Conservation (phyloP, 768 basidiomycete genomes). For the Steccherinum ochraceum region DNA sequence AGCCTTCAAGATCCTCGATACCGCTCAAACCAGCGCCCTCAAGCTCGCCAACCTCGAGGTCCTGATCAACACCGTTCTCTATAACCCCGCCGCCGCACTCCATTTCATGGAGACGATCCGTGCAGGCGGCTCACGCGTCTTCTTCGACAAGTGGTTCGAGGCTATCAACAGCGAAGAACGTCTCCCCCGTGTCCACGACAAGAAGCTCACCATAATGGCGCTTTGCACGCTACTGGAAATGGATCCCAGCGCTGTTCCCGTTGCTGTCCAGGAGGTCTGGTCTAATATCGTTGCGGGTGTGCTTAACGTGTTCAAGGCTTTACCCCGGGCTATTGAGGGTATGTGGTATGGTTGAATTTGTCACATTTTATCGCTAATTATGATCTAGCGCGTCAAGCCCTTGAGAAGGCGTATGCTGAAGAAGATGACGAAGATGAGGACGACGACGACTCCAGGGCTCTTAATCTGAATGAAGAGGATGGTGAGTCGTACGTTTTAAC, state of each 20-base stretch:
- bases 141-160: slow-evolving; percentile 83
- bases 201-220: slow-evolving; percentile 75
- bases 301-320: slow-evolving; percentile 67
- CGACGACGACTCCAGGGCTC: slow-evolving; percentile 35
- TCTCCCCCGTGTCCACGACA: slow-evolving; percentile 85
- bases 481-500: slow-evolving; percentile 32
- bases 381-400: slow-evolving; percentile 48
- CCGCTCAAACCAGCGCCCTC: slow-evolving; percentile 55
- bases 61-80: slow-evolving; percentile 75
- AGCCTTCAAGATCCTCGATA: slow-evolving; percentile 52
- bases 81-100: slow-evolving; percentile 75
- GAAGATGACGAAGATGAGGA: slow-evolving; percentile 35
- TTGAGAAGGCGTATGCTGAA: slow-evolving; percentile 45
- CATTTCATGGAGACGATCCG: slow-evolving; percentile 62
- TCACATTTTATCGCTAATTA: too few relatives aligned
- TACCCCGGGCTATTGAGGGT: slow-evolving; percentile 76
- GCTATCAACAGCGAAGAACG: slow-evolving; percentile 53
- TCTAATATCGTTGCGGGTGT: slow-evolving; percentile 64
- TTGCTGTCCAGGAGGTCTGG: slow-evolving; percentile 64
- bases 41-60: slow-evolving; percentile 78
- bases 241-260: slow-evolving; percentile 49
- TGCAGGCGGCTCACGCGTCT: slow-evolving; percentile 57
- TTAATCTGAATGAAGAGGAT: slow-evolving; percentile 66
- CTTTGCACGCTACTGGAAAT: slow-evolving; percentile 75
- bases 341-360: too few relatives aligned